Evolutionary conservation across 140 eudicot genomes (phyloP).

Genomic region (Anethum foeniculum): DNA sequence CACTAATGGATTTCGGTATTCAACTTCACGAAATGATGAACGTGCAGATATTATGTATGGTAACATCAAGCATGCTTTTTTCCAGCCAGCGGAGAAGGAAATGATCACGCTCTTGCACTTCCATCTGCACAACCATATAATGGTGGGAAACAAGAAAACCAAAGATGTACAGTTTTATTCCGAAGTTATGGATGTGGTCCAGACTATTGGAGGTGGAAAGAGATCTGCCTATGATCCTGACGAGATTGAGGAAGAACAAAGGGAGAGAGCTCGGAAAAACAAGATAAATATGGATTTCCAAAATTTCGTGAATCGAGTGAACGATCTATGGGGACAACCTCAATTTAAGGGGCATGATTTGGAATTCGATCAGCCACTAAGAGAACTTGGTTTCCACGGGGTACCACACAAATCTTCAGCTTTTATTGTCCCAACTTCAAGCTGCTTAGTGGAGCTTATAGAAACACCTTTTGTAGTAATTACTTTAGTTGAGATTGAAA

Average conservation of each 20-base stretch:
- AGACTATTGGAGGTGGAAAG: slow-evolving; percentile 17
- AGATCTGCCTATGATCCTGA: slow-evolving; percentile 14
- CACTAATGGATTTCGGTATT: slow-evolving; percentile 24
- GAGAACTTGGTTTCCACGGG: slow-evolving; percentile 15
- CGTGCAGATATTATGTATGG: slow-evolving; percentile 22
- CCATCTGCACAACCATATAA: slow-evolving; percentile 22
- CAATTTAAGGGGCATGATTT: slow-evolving; percentile 13
- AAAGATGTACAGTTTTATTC: slow-evolving; percentile 13
- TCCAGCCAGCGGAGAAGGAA: slow-evolving; percentile 26
- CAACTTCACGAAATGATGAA: slow-evolving; percentile 21
- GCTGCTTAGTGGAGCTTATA: slow-evolving; percentile 15
- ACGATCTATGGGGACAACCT: slow-evolving; percentile 11
- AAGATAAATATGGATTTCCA: slow-evolving; percentile 12
- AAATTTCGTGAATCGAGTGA: slow-evolving; percentile 10
- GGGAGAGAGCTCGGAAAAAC: slow-evolving; percentile 14
- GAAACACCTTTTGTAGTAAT: slow-evolving; percentile 15
- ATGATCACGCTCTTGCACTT: slow-evolving; percentile 25
- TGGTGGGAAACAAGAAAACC: slow-evolving; percentile 20
- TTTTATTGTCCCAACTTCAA: slow-evolving; percentile 13
- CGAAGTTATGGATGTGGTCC: slow-evolving; percentile 16
- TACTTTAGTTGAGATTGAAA: slow-evolving; percentile 13
- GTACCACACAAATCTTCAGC: slow-evolving; percentile 17
- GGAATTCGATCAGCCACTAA: slow-evolving; percentile 14
- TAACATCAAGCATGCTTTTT: slow-evolving; percentile 23
- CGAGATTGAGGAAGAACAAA: slow-evolving; percentile 15